A percentile compares a stretch with the other conserved stretches of the same genome.
phyloP scores from a whole-genome alignment of 306 rosid species.

The Casuarina cunninghamiana region DNA sequence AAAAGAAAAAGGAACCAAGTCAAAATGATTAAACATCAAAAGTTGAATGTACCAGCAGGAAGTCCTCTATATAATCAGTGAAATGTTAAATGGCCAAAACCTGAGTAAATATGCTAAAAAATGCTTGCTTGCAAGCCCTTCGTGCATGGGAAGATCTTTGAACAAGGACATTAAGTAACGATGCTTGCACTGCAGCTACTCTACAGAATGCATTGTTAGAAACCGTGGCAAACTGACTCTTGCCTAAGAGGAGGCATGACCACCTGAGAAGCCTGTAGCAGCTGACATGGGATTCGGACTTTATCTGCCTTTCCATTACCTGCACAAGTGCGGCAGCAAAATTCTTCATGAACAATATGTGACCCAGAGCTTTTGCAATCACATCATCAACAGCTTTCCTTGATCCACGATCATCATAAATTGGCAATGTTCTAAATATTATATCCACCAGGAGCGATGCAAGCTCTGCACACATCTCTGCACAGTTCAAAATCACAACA shows the following conservation, averaged over 20 bases:
- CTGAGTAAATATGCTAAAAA: constrained; percentile 73
- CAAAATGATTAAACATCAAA: constrained; percentile 14
- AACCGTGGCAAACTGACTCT: constrained; percentile 63
- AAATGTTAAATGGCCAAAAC: constrained; percentile 37
- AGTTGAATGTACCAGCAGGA: constrained; percentile 7
- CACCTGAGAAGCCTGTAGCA: constrained; percentile 79
- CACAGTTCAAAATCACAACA: constrained; percentile 29
- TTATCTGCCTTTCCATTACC: constrained; percentile 79
- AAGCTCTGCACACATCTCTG: constrained; percentile 67
- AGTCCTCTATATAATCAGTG: neutral
- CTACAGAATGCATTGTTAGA: constrained; percentile 87
- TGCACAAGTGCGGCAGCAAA: constrained; percentile 88
- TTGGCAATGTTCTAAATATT: constrained; percentile 58
- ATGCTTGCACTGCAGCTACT: constrained; percentile 73
- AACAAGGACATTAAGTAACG: constrained; percentile 52
- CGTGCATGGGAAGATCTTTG: constrained; percentile 58
- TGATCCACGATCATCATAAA: constrained; percentile 82
- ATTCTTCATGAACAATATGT: constrained; percentile 72
- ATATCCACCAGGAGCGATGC: constrained; percentile 60
- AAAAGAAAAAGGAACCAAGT: neutral
- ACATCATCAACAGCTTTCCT: constrained; percentile 81
- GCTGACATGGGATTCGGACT: constrained; percentile 66
- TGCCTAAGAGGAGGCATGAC: constrained; percentile 73
- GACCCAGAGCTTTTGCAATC: constrained; percentile 60
- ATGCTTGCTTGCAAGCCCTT: constrained; percentile 64